phyloP scores from a whole-genome alignment of 345 rosid species.

The Bretschneidera sinensis region DNA sequence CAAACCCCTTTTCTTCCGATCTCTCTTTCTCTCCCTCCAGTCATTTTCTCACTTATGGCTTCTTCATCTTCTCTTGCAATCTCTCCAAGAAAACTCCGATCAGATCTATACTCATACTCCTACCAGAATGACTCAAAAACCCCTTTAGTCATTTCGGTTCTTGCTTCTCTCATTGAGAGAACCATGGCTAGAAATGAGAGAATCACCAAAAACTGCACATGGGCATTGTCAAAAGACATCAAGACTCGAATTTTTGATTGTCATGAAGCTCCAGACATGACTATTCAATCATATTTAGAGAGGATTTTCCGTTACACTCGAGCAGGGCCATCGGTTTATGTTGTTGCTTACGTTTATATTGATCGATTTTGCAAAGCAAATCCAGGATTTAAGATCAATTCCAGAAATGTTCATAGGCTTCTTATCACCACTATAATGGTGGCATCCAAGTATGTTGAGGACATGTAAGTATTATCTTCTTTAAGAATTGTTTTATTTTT shows the following conservation, averaged over 20 bases:
- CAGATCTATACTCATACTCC: conserved; percentile 68
- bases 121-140: conserved; percentile 50
- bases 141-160: conserved; percentile 77
- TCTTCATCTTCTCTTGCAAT: conserved; percentile 42
- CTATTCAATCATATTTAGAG: conserved; percentile 71
- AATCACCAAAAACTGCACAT: conserved; percentile 35
- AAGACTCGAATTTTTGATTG: conserved; percentile 60
- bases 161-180: conserved; percentile 70
- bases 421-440: conserved; percentile 84
- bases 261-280: conserved; percentile 76
- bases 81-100: conserved; percentile 81
- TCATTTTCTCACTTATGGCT: conserved; percentile 21
- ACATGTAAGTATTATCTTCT: conserved; percentile 50
- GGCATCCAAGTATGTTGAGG: conserved; percentile 88
- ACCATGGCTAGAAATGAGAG: conserved; percentile 65
- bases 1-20: not conserved
- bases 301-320: conserved; percentile 79
- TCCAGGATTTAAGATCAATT: conserved; percentile 58
- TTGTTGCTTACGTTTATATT: conserved; percentile 82
- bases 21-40: not conserved
- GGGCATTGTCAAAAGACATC: conserved; percentile 31
- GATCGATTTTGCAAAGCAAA: conserved; percentile 80
- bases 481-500: not conserved
- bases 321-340: conserved; percentile 81
- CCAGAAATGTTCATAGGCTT: conserved; percentile 72